A percentile compares a stretch with the other conserved stretches of the same genome.
Conservation (phyloP, 1,284 basidiomycete genomes). For the Marasmius fiardii region DNA sequence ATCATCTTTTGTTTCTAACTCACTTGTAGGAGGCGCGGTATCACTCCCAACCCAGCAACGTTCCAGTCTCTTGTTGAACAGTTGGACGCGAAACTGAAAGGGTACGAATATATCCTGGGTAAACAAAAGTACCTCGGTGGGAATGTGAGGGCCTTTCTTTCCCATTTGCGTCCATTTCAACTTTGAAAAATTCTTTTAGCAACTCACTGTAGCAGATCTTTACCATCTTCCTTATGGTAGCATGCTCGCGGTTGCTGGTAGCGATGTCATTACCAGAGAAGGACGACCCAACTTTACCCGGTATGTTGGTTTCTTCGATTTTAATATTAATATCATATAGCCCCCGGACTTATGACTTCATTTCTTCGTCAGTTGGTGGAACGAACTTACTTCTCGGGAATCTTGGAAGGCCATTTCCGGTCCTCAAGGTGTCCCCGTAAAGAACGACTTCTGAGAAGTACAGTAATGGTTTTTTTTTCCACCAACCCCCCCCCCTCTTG, state of each 20-base stretch:
- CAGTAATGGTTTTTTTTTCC: too few relatives aligned
- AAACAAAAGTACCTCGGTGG: conserved; percentile 52
- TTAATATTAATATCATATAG: too few relatives aligned
- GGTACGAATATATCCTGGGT: conserved; percentile 47
- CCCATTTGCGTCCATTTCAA: too few relatives aligned
- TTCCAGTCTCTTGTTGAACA: conserved; percentile 26
- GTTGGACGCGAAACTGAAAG: conserved; percentile 39
- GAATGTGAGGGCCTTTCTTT: too few relatives aligned
- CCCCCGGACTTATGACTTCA: too few relatives aligned
- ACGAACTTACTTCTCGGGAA: too few relatives aligned
- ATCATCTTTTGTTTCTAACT: neutral
- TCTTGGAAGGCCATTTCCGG: too few relatives aligned
- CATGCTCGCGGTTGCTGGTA: neutral
- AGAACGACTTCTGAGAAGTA: too few relatives aligned
- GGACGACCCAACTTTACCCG: neutral
- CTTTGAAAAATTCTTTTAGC: neutral
- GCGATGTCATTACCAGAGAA: neutral
- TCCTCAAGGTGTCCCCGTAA: too few relatives aligned
- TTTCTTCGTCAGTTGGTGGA: too few relatives aligned
- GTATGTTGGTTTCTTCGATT: too few relatives aligned
- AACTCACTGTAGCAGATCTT: conserved; percentile 1
- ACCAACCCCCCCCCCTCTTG: too few relatives aligned
- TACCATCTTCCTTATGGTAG: neutral
- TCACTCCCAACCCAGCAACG: conserved; percentile 11
- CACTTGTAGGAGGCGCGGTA: conserved; percentile 19